Conservation (phyloP, 768 basidiomycete genomes). For the Boletales sp. region DNA sequence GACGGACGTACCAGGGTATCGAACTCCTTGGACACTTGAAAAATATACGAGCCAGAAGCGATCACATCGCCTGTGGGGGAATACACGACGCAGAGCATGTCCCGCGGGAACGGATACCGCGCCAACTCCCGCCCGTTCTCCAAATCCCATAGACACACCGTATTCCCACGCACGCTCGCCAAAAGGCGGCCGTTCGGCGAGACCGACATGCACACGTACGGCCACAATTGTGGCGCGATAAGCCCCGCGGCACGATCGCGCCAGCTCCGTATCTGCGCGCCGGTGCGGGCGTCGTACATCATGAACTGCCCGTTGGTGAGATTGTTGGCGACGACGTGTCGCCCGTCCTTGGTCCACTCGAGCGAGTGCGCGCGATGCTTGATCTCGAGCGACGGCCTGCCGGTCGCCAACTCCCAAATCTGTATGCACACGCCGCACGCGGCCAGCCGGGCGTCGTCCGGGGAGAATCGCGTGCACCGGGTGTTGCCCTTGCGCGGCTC, state of each 20-base stretch:
- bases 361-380: slow-evolving; percentile 23
- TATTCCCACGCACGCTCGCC: slow-evolving; percentile 19
- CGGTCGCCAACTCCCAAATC: slow-evolving; percentile 18
- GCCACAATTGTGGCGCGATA: slow-evolving; percentile 15
- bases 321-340: slow-evolving; percentile 17
- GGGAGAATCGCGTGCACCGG: slow-evolving; percentile 24
- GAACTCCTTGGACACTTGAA: slow-evolving; percentile 7
- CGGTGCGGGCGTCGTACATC: slow-evolving; percentile 19
- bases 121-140: slow-evolving; percentile 12
- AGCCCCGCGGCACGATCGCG: slow-evolving; percentile 6
- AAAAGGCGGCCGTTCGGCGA: slow-evolving; percentile 15
- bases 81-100: slow-evolving; percentile 21
- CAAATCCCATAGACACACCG: slow-evolving; percentile 17
- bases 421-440: slow-evolving; percentile 23
- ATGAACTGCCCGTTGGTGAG: slow-evolving; percentile 22
- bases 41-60: slow-evolving; percentile 16
- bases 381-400: slow-evolving; percentile 21
- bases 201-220: slow-evolving; percentile 22
- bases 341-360: slow-evolving; percentile 23
- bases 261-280: slow-evolving; percentile 19
- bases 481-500: slow-evolving; percentile 22
- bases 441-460: slow-evolving; percentile 20
- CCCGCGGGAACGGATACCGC: slow-evolving; percentile 20
- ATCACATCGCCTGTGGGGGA: slow-evolving; percentile 20
- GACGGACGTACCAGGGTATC: slow-evolving; percentile 8